Base-by-base conservation (phyloP, 345 rosid genomes). In the Iberis pinnata region DNA sequence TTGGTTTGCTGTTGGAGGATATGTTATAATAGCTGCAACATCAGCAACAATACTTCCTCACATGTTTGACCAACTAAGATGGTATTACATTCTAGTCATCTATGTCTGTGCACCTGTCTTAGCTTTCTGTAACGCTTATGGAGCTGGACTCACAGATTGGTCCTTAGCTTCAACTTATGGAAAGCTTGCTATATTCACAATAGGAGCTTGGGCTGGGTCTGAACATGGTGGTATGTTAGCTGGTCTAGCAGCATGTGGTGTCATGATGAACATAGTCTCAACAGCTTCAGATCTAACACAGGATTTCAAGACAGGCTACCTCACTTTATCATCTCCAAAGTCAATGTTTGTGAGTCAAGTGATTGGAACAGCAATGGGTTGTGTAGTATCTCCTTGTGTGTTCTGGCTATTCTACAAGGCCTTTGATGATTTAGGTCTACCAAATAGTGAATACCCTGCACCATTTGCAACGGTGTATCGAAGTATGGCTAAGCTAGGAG, bases 61-160 rank as follows among this genome's bases (percentile, higher is more conserved):
- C 67, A 72, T 88, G 61, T 82, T 84, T 39, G 72, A 31, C 17
- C 75, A 78, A 43, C 81, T 88, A 33, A 80, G 80, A 58, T 88
- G 89, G 88, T 84, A 77, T 49, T 60, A 80, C 58, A 73, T 88
- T 16, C 54, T 82, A 65, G 89, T 88, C 55, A 66, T 80, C 55
- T 88, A 84, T 55, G 27, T 71, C 47, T 63, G 76, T 12, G 89
- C 89, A 3, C 96, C 94, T 3, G 62, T 69, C 18, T 52, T 88
- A 50, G 94, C 94, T 38, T 84, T 88, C 61, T 84, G 89, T 43
- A 88, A 84, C 38, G 94, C 94, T 16, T 84, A 82, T 11, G 94
- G 96, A n/a, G 76, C 80, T 5, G 96, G 96, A 14, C 88, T 88
- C 29, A 88, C 89, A 1, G 96, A 84, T 53, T 82, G 94, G 94